Conservation (phyloP, 768 basidiomycete species). For the Cyclocybe cylindracea region DNA sequence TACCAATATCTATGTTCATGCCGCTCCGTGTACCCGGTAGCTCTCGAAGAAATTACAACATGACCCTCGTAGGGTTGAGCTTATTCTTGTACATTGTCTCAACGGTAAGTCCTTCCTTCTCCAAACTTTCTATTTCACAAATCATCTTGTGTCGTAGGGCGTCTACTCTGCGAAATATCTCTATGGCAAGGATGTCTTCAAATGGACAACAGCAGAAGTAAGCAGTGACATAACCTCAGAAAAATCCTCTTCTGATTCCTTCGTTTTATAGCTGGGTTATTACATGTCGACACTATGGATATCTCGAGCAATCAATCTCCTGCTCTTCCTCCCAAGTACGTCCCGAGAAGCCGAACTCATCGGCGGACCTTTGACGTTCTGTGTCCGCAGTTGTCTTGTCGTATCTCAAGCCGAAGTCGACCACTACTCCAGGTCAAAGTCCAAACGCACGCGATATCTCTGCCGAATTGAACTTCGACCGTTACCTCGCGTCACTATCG, state of each 20-base stretch:
- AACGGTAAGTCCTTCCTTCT: conserved; percentile 44
- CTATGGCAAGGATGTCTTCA: conserved; percentile 72
- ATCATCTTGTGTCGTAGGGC: conserved; percentile 40
- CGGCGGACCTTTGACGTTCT: conserved; percentile 1
- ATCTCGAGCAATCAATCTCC: conserved; percentile 62
- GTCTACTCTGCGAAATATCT: conserved; percentile 76
- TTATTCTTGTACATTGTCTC: conserved; percentile 68
- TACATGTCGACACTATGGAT: conserved; percentile 75
- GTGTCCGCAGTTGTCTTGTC: conserved; percentile 52
- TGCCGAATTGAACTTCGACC: conserved; percentile 69
- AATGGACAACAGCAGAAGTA: conserved; percentile 64
- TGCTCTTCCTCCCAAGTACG: conserved; percentile 71
- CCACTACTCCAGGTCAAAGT: conserved; percentile 20
- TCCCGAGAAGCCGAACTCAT: conserved; percentile 1
- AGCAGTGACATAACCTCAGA: background rate
- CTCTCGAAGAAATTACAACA: conserved; percentile 65
- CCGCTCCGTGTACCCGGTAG: conserved; percentile 50
- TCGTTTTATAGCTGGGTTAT: conserved; percentile 53
- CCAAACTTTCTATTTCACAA: background rate
- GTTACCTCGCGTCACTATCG: conserved; percentile 62
- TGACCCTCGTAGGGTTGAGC: conserved; percentile 66
- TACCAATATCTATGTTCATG: conserved; percentile 70
- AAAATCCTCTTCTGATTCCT: background rate
- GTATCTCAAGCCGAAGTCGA: conserved; percentile 56
- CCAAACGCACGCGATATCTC: conserved; percentile 47